Evolutionary conservation across 2,329 filamentous ascomycete species (phyloP), one percentile per base, ranked within the genome.

Genomic region (Fusarium sororula): DNA sequence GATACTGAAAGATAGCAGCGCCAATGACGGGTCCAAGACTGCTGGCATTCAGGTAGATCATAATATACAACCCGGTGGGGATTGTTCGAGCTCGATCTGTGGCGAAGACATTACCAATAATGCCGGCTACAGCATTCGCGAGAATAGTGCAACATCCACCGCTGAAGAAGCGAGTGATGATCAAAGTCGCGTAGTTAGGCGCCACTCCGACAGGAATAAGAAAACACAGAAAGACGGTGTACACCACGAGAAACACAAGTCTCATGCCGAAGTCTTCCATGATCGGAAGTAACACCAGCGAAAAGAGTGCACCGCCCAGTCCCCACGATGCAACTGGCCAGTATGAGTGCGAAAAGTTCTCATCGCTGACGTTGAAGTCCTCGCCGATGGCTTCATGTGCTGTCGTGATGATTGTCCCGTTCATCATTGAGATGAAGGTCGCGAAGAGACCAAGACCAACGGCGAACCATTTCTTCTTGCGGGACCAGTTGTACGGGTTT

Each of bases 221-320:
- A 17, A 73, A 73, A 8, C 66, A 71, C 1, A 73, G 48, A 0
- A 70, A 73, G 4, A 73, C 48, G 0, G 62, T 63, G 11, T 73
- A 73, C 0, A 70, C 66, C 1, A 67, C 13, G 3, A 73, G 41
- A 22, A 73, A 73, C 0, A 73, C 70, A 4, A 70, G 30, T 22
- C 71, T 55, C 57, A 73, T 70, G 1, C 71, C 71, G 3, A 73
- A 73, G 0, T 73, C 71, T 28, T 73, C 71, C 70, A 73, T 73
- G 1, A 73, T 73, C 0, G 71, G 70, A 1, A 73, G 66, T 0
- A 73, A 20, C 0, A 73, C 59, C 4, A 73, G 28, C 3, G 71
- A 73, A 14, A 70, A 73, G 0, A 73, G 6, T 0, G 70, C 71
- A 5, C 71, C 70, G 0, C 71, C 71, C 0, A 73, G 7, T 1